Percentiles rank a stretch among this genome's conserved stretches.
Evolutionary conservation across 257 asterid species (phyloP).

Genomic region (Solanum habrochaites): DNA sequence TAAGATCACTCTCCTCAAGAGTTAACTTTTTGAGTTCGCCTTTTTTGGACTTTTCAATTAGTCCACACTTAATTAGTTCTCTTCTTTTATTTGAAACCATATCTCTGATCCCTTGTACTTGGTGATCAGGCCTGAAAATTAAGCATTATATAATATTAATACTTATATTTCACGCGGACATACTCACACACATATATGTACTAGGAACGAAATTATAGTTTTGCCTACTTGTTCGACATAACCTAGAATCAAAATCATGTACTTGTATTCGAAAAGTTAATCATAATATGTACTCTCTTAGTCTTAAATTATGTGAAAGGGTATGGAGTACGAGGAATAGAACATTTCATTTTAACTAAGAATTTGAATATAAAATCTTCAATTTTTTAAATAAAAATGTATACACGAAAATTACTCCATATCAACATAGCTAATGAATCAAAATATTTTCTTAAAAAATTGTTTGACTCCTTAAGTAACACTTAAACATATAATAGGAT

Average conservation of each 20-base stretch:
- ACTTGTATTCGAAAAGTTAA: too few species aligned
- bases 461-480: background rate
- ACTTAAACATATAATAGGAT: background rate
- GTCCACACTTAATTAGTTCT: background rate
- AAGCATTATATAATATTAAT: background rate
- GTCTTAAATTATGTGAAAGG: background rate
- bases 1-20: background rate
- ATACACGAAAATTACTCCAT: too few species aligned
- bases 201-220: background rate
- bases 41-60: background rate
- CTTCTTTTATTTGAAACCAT: background rate
- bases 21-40: background rate
- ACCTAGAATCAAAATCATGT: background rate
- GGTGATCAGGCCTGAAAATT: slow-evolving; percentile 1
- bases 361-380: too few species aligned
- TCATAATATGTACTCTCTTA: too few species aligned
- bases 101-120: background rate
- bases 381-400: too few species aligned
- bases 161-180: background rate
- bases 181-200: too few species aligned
- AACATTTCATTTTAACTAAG: too few species aligned
- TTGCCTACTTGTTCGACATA: background rate
- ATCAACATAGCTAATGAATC: too few species aligned
- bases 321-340: too few species aligned
- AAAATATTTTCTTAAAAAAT: too few species aligned